Evolutionary conservation across 352 stramenopile species (phyloP).

Genomic region (Globisporangium paddicum): DNA sequence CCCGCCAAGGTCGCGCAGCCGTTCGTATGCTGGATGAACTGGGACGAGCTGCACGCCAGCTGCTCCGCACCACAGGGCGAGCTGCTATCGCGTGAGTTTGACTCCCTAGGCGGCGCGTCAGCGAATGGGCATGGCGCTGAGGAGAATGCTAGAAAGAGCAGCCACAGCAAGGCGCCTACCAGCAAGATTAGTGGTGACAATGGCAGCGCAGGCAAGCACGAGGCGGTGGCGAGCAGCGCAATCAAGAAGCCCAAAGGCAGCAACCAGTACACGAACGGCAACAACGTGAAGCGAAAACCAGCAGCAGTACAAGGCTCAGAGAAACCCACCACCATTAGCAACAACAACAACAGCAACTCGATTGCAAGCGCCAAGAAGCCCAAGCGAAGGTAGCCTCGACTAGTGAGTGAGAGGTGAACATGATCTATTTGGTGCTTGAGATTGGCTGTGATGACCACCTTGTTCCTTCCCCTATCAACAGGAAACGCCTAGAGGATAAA

Average conservation of each 20-base stretch:
- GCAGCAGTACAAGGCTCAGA: constrained; percentile 6
- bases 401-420: not conserved
- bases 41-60: constrained; percentile 72
- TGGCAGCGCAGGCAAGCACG: constrained; percentile 7
- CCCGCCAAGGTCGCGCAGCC: constrained; percentile 55
- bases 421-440: not conserved
- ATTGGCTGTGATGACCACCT: not conserved
- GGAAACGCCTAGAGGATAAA: constrained; percentile 92
- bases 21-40: constrained; percentile 87
- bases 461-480: not conserved
- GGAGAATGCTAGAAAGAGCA: constrained; percentile 15
- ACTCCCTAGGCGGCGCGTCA: not conserved
- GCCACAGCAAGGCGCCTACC: not conserved
- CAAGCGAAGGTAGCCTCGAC: constrained; percentile 18
- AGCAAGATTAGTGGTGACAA: not conserved
- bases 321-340: constrained; percentile 7
- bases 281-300: constrained; percentile 17
- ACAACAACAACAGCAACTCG: not conserved
- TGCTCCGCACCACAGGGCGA: constrained; percentile 65
- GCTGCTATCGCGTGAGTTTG: constrained; percentile 20
- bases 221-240: not conserved
- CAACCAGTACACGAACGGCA: constrained; percentile 7
- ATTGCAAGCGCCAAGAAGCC: constrained; percentile 19
- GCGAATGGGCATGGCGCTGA: constrained; percentile 5
- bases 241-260: constrained; percentile 13